A percentile compares a stretch with the other conserved stretches of the same genome.
These are phyloP conservation scores for Parathielavia hyrcaniae DNA, from an alignment of 495 filamentous ascomycete species.

Conservation along the genomic window DNA sequence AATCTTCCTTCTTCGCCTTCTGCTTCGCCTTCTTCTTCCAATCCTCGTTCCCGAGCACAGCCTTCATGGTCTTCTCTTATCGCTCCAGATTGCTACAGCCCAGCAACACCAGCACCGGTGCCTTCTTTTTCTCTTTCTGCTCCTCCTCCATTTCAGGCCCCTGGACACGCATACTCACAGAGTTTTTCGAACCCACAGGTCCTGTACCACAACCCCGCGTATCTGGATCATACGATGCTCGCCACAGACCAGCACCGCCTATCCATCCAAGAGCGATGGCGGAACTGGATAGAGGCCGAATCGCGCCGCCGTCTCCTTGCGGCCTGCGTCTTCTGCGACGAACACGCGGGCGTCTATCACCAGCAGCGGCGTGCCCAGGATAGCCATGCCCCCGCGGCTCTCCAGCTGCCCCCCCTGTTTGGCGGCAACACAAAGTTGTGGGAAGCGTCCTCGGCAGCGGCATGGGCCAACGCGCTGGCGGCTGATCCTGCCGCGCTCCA, in stretches of 20 bases:
- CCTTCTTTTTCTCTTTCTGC: constrained; percentile 23
- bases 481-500: constrained; percentile 26
- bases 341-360: constrained; percentile 46
- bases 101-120: constrained; percentile 7
- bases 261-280: constrained; percentile 39
- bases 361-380: constrained; percentile 39
- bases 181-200: constrained; percentile 39
- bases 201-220: constrained; percentile 28
- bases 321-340: constrained; percentile 47
- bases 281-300: constrained; percentile 44
- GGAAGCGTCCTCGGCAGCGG: constrained; percentile 34
- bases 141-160: constrained; percentile 16
- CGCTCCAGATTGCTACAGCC: constrained; percentile 20
- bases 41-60: constrained; percentile 13
- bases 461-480: constrained; percentile 30
- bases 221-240: constrained; percentile 25
- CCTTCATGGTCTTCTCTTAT: constrained; percentile 31
- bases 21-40: constrained; percentile 2
- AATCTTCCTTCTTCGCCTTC: constrained; percentile 19
- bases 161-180: constrained; percentile 42
- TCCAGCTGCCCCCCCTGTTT: constrained; percentile 36
- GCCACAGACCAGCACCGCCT: constrained; percentile 27
- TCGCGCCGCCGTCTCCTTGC: constrained; percentile 45
- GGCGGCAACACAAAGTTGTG: constrained; percentile 36
- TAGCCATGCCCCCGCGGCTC: constrained; percentile 25